phyloP scores from a whole-genome alignment of 73 alveolate genomes.

The Paramecium tetraurelia region DNA sequence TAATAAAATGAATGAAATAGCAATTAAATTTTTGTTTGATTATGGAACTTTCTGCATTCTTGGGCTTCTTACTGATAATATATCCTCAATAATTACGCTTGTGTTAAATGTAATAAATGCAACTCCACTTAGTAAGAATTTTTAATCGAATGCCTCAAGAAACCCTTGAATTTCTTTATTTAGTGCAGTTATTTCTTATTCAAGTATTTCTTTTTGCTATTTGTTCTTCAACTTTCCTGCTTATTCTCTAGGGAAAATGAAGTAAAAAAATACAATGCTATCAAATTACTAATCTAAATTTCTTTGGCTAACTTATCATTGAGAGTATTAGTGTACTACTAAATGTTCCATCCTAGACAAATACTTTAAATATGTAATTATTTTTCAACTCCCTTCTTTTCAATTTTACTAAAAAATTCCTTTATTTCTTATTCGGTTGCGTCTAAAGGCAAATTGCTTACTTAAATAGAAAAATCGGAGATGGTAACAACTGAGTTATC shows the following conservation, averaged over 20 bases:
- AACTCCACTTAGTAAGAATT: not conserved
- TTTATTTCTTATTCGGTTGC: conserved; percentile 29
- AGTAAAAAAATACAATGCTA: not conserved
- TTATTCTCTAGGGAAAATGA: not conserved
- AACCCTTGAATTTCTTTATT: not conserved
- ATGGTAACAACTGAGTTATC: not conserved
- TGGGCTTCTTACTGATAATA: not conserved
- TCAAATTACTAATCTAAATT: not conserved
- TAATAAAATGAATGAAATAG: not conserved
- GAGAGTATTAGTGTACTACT: not conserved
- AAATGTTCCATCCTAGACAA: not conserved
- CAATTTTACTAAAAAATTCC: not conserved
- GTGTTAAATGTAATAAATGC: conserved; percentile 31
- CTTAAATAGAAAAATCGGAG: not conserved
- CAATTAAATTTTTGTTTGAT: not conserved
- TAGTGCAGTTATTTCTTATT: not conserved
- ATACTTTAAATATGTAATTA: not conserved
- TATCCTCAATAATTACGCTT: not conserved
- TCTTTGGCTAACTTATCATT: not conserved
- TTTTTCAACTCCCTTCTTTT: not conserved
- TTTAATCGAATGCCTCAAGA: not conserved
- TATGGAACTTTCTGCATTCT: not conserved
- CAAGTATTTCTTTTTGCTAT: not conserved
- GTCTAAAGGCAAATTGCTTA: not conserved
- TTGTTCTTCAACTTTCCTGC: not conserved